A percentile compares a stretch with the other conserved stretches of the same genome.
These are phyloP conservation scores for Ilyonectria mors-panacis DNA, from an alignment of 2,329 filamentous ascomycete species.

Conservation along the genomic window DNA sequence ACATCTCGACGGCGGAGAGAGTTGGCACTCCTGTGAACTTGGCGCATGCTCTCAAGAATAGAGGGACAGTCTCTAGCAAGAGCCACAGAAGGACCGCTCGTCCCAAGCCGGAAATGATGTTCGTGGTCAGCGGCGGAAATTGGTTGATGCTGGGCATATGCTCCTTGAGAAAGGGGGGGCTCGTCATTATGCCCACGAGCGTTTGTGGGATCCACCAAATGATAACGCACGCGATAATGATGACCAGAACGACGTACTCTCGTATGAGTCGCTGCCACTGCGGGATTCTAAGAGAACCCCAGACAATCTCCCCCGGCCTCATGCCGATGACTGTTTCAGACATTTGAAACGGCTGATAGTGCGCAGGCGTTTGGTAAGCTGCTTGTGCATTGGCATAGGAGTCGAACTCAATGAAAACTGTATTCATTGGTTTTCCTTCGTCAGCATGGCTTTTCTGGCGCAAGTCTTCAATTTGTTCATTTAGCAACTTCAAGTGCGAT, in stretches of 20 bases:
- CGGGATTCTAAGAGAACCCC: not conserved
- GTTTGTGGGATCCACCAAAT: slow-evolving; percentile 5
- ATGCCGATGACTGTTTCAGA: not conserved
- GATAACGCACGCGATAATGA: not conserved
- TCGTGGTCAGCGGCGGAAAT: no score
- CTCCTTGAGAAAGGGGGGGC: no score
- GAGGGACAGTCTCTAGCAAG: no score
- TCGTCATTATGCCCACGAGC: no score
- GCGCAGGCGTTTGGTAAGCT: not conserved
- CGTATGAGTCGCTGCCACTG: slow-evolving; percentile 1
- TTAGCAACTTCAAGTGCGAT: not conserved
- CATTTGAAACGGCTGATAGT: slow-evolving; percentile 12
- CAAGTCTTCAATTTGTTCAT: not conserved
- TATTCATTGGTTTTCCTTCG: not conserved
- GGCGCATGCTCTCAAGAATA: not conserved
- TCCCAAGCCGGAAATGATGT: no score
- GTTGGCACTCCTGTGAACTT: no score
- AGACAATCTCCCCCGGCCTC: not conserved
- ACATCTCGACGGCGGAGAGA: not conserved
- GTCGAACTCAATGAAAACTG: slow-evolving; percentile 7
- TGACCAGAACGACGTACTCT: not conserved
- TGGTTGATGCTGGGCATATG: no score
- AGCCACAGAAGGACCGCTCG: no score
- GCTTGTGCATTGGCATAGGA: slow-evolving; percentile 1
- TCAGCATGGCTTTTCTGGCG: not conserved